Percentiles rank a stretch among this genome's conserved stretches.
Evolutionary conservation across 306 rosid species (phyloP).

Genomic region (apple (Malus domestica)): ASM211411v1 NC_041790.1:37401001-37401500

Average conservation of each 20-base stretch:
- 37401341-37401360: constrained; percentile 57
- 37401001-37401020: constrained; percentile 94
- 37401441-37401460: constrained; percentile 79
- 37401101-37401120: constrained; percentile 81
- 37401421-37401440: constrained; percentile 68
- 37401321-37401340: constrained; percentile 85
- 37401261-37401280: neutral
- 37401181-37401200: constrained; percentile 90
- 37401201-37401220: neutral
- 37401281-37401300: constrained; percentile 36
- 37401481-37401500: constrained; percentile 42
- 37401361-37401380: constrained; percentile 60
- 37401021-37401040: constrained; percentile 97
- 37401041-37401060: constrained; percentile 94
- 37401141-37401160: constrained; percentile 66
- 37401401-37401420: constrained; percentile 51
- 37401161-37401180: constrained; percentile 42
- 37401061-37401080: constrained; percentile 96
- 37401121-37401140: constrained; percentile 75
- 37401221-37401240: neutral
- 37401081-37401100: constrained; percentile 84
- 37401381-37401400: constrained; percentile 46
- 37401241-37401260: neutral
- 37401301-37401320: constrained; percentile 94
- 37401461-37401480: constrained; percentile 79